phyloP scores from a whole-genome alignment of 2,329 filamentous ascomycete genomes.

The Alternaria novae-zelandiae region DNA sequence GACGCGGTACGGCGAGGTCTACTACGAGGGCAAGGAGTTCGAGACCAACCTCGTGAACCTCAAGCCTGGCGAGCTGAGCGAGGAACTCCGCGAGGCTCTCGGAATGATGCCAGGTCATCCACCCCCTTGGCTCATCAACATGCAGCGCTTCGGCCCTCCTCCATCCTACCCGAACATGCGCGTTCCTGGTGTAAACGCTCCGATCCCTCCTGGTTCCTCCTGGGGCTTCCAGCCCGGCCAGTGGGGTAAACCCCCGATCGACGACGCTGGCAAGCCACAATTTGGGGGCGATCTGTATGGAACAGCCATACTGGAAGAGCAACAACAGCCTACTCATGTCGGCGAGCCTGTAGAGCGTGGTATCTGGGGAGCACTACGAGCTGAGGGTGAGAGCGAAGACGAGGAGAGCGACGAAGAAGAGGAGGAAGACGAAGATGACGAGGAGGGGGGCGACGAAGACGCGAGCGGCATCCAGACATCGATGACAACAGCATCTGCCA shows the following conservation, averaged over 20 bases:
- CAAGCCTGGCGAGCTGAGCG: conserved; percentile 86
- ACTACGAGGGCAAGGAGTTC: conserved; percentile 98
- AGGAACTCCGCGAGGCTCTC: conserved; percentile 88
- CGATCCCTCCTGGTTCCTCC: conserved; percentile 82
- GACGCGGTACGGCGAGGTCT: conserved; percentile 97
- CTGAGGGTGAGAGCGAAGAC: conserved; percentile 74
- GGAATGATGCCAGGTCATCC: conserved; percentile 93
- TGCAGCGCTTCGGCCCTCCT: conserved; percentile 90
- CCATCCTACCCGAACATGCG: conserved; percentile 95
- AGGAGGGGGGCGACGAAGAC: conserved; percentile 64
- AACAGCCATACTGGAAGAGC: conserved; percentile 68
- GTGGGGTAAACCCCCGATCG: conserved; percentile 93
- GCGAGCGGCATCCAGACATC: conserved; percentile 72
- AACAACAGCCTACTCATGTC: conserved; percentile 57
- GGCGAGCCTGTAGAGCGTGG: conserved; percentile 85
- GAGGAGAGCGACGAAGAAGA: conserved; percentile 65
- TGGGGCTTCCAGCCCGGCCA: conserved; percentile 97
- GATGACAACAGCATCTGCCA: conserved; percentile 74
- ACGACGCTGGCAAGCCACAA: conserved; percentile 88
- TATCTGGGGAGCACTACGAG: conserved; percentile 91
- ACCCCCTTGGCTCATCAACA: conserved; percentile 96
- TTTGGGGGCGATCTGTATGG: conserved; percentile 97
- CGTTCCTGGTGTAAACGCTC: conserved; percentile 91
- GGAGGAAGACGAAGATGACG: conserved; percentile 72
- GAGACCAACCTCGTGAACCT: conserved; percentile 93